Evolutionary conservation across 371 early-diverging fungal genomes (phyloP).

Genomic region (Haplosporangium sp.): DNA sequence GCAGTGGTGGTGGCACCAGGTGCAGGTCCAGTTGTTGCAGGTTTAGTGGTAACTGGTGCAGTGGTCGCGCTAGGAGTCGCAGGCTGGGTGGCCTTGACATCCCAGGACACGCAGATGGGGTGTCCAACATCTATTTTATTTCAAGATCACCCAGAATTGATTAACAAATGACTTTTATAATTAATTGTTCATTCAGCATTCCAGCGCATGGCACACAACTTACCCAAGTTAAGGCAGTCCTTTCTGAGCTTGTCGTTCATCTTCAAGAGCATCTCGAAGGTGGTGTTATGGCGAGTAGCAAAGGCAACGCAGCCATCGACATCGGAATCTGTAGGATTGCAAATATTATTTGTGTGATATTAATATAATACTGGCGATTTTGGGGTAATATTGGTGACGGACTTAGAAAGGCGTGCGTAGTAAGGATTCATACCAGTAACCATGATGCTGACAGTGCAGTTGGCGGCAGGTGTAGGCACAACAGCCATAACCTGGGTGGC

Average conservation of each 20-base stretch:
- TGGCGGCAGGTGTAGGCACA: constrained; percentile 27
- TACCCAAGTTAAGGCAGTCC: constrained; percentile 19
- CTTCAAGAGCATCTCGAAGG: constrained; percentile 18
- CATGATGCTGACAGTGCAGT: constrained; percentile 29
- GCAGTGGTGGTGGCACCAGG: background rate
- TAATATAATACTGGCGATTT: background rate
- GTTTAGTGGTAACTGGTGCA: too few species aligned
- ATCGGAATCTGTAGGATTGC: constrained; percentile 8
- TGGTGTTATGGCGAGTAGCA: constrained; percentile 12
- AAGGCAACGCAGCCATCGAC: constrained; percentile 20
- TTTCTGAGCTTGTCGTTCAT: constrained; percentile 18
- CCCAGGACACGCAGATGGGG: constrained; percentile 36
- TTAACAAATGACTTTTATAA: background rate
- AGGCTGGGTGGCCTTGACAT: constrained; percentile 2
- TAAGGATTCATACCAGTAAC: constrained; percentile 23
- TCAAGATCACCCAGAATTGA: background rate
- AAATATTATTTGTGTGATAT: background rate
- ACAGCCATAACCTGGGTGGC: constrained; percentile 46
- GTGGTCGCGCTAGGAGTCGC: background rate
- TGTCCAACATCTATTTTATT: constrained; percentile 7
- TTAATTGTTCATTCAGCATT: background rate
- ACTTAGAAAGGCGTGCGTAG: background rate
- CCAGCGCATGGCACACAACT: background rate
- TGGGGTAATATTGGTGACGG: background rate
- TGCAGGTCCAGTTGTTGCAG: background rate